These are phyloP conservation scores for Tephrocybe sp. DNA, from an alignment of 768 basidiomycete genomes.

Conservation along the genomic window DNA sequence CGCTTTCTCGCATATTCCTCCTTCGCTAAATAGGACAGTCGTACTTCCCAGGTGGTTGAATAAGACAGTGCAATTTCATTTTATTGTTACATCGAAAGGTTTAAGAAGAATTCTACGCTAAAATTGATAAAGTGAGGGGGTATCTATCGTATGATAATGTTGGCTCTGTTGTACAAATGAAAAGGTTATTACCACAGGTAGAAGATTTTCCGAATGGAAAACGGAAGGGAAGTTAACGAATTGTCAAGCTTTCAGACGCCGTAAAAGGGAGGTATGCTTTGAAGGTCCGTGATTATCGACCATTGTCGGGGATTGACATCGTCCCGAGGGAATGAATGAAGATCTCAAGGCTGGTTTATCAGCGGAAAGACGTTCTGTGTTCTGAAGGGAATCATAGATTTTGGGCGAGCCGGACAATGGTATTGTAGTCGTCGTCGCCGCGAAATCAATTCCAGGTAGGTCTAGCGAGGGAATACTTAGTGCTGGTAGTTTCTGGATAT, in stretches of 20 bases:
- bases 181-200: neutral
- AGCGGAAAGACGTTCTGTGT: neutral
- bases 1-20: neutral
- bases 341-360: conserved; percentile 9
- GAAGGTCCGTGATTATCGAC: conserved; percentile 19
- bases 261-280: conserved; percentile 33
- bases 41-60: neutral
- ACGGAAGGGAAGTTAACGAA: neutral
- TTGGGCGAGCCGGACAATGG: conserved; percentile 10
- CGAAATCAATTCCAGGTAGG: conserved; percentile 24
- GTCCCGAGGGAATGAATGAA: conserved; percentile 12
- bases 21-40: neutral
- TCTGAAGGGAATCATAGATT: conserved; percentile 9
- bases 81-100: neutral
- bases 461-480: conserved; percentile 13
- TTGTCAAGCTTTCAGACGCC: conserved; percentile 27
- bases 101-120: conserved; percentile 12
- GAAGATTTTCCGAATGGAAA: conserved; percentile 2
- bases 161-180: conserved; percentile 17
- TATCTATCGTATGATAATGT: conserved; percentile 18
- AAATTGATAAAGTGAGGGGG: conserved; percentile 10
- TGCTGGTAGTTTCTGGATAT: conserved; percentile 16
- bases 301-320: conserved; percentile 9
- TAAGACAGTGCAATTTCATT: neutral
- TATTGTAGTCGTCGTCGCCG: conserved; percentile 11